A percentile compares a stretch with the other conserved stretches of the same genome.
These are phyloP conservation scores for Gardenia jasminoides DNA, from an alignment of 257 asterid genomes.

Conservation along the genomic window DNA sequence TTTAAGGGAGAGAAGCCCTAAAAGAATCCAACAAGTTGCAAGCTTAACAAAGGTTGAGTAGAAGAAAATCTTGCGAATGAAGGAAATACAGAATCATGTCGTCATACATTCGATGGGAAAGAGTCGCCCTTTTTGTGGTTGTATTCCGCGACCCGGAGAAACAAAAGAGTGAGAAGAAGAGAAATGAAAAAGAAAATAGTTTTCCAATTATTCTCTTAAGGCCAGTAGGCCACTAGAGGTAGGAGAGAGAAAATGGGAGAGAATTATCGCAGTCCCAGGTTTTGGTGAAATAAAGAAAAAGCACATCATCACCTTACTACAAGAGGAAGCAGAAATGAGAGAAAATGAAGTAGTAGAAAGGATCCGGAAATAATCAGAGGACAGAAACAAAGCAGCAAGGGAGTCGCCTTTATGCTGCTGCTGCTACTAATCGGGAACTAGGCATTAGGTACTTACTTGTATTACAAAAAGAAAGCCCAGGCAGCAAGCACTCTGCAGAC, in stretches of 20 bases:
- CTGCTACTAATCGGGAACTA: background rate
- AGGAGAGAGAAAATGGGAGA: background rate
- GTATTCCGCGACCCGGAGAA: background rate
- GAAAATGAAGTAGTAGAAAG: no score
- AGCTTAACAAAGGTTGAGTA: conserved; percentile 21
- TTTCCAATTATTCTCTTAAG: background rate
- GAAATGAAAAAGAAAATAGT: background rate
- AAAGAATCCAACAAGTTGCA: conserved; percentile 18
- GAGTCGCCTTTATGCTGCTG: background rate
- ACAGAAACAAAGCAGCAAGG: background rate
- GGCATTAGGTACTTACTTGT: no score
- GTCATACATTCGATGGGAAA: conserved; percentile 31
- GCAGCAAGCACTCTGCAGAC: background rate
- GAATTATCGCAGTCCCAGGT: background rate
- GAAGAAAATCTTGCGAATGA: conserved; percentile 44
- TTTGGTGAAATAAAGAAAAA: no score
- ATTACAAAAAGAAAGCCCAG: no score
- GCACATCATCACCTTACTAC: background rate
- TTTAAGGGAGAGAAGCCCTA: conserved; percentile 13
- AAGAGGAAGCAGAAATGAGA: background rate
- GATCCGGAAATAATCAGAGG: background rate
- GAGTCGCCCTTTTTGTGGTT: background rate
- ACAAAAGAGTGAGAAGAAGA: no score
- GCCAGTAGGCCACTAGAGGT: background rate
- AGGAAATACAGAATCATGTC: conserved; percentile 44